These are phyloP conservation scores for Trichoderma reesei DNA, from an alignment of 495 filamentous ascomycete species.

Conservation along the genomic window DNA sequence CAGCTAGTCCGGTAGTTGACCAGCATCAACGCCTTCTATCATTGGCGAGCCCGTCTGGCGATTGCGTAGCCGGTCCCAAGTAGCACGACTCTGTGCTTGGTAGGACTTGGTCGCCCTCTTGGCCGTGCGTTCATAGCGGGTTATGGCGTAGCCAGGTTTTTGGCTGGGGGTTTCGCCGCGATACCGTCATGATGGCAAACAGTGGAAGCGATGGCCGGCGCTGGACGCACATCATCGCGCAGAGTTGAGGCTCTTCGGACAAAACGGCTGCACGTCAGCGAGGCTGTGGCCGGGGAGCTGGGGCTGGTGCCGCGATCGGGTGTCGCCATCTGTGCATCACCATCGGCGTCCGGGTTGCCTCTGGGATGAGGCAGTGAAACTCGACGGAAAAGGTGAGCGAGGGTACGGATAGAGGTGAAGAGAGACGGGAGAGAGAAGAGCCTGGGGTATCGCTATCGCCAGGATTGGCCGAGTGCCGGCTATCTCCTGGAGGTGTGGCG, in stretches of 20 bases:
- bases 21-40: neutral
- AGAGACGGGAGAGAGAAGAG: no score
- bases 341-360: neutral
- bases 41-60: no score
- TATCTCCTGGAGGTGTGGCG: neutral
- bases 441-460: neutral
- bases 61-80: no score
- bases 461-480: neutral
- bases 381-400: neutral
- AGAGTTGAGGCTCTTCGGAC: neutral
- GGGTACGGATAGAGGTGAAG: neutral
- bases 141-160: neutral
- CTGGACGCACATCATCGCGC: neutral
- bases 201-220: neutral
- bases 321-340: conserved; percentile 2
- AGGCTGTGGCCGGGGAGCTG: neutral
- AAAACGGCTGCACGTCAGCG: neutral
- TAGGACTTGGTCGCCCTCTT: no score
- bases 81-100: no score
- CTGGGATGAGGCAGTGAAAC: neutral
- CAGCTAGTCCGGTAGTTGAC: neutral
- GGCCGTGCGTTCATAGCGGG: no score
- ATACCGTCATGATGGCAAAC: conserved; percentile 2
- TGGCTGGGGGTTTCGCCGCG: neutral
- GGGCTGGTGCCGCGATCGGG: neutral